Evolutionary conservation across 2,329 filamentous ascomycete species (phyloP).

Genomic region (Purpureocillium lavendulum): DNA sequence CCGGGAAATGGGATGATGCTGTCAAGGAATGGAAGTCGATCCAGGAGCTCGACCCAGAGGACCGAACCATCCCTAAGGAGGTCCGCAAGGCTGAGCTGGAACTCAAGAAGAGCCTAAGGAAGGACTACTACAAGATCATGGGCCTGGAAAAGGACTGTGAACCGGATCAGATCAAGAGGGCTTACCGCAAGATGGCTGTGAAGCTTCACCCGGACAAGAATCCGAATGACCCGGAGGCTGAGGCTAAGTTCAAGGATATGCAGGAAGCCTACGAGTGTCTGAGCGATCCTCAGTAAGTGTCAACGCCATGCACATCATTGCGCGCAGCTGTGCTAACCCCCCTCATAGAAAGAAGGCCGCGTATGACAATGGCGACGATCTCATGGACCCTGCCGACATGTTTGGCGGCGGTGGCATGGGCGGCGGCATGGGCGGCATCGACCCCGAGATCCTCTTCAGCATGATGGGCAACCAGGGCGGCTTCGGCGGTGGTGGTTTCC

Average conservation of each 20-base stretch:
- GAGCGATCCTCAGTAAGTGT: conserved; percentile 80
- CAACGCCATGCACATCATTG: not conserved
- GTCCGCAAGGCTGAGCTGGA: conserved; percentile 87
- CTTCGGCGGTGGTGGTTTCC: conserved; percentile 44
- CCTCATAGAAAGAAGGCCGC: conserved; percentile 66
- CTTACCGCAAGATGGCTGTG: conserved; percentile 91
- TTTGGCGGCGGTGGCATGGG: conserved; percentile 62
- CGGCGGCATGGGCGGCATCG: conserved; percentile 60
- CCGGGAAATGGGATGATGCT: conserved; percentile 87
- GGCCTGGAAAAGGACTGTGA: conserved; percentile 77
- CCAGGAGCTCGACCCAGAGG: conserved; percentile 72
- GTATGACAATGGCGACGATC: conserved; percentile 89
- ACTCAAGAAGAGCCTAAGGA: conserved; percentile 93
- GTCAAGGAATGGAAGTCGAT: conserved; percentile 83
- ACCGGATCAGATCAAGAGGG: conserved; percentile 87
- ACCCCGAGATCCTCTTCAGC: conserved; percentile 71
- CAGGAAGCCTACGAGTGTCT: conserved; percentile 94
- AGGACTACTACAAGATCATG: conserved; percentile 98
- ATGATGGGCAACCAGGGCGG: conserved; percentile 67
- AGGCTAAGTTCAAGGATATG: conserved; percentile 94
- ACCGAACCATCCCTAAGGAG: conserved; percentile 74
- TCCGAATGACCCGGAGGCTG: conserved; percentile 73
- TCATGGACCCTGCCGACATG: conserved; percentile 82
- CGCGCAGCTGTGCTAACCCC: conserved; percentile 22
- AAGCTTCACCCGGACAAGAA: conserved; percentile 98